A percentile compares a stretch with the other conserved stretches of the same genome.
These are phyloP conservation scores for Chaetothyriales sp. DNA, from an alignment of 2,329 filamentous ascomycete genomes.

Conservation along the genomic window DNA sequence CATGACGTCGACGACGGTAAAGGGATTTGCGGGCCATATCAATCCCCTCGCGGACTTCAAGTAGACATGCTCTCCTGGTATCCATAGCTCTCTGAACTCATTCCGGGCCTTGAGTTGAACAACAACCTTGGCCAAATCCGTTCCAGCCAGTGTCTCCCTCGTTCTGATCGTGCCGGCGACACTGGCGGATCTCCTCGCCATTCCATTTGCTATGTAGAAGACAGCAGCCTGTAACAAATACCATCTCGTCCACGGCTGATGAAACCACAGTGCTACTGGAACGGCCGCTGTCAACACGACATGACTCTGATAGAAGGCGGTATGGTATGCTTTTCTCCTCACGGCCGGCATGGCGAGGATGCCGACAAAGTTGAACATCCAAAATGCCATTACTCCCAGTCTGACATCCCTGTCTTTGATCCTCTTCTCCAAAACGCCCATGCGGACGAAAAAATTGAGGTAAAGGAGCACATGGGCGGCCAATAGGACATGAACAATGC, in stretches of 20 bases:
- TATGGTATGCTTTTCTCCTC: slow-evolving; percentile 34
- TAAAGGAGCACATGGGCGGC: slow-evolving; percentile 42
- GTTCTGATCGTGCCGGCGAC: slow-evolving; percentile 19
- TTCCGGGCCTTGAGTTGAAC: slow-evolving; percentile 14
- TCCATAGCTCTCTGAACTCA: slow-evolving; percentile 1
- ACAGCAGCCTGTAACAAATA: slow-evolving; percentile 40
- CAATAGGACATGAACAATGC: slow-evolving; percentile 40
- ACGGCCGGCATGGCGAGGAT: slow-evolving; percentile 37
- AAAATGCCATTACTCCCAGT: slow-evolving; percentile 38
- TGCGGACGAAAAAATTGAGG: slow-evolving; percentile 42
- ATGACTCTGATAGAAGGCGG: slow-evolving; percentile 43
- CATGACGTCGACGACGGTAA: slow-evolving; percentile 15
- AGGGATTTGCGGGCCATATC: slow-evolving; percentile 8
- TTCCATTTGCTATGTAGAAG: slow-evolving; percentile 32
- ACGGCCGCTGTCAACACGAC: slow-evolving; percentile 38
- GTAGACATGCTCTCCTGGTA: slow-evolving; percentile 49
- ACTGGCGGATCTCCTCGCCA: slow-evolving; percentile 4
- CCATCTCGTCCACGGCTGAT: slow-evolving; percentile 41
- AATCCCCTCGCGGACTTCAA: slow-evolving; percentile 22
- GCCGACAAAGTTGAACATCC: slow-evolving; percentile 31
- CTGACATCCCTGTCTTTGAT: slow-evolving; percentile 45
- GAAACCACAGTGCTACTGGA: slow-evolving; percentile 38
- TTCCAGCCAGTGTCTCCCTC: slow-evolving; percentile 28
- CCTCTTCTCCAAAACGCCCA: slow-evolving; percentile 38
- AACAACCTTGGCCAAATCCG: slow-evolving; percentile 31